Percentiles rank a stretch among this genome's conserved stretches.
phyloP scores from a whole-genome alignment of 2,329 filamentous ascomycete species.

The Talaromyces sp. region DNA sequence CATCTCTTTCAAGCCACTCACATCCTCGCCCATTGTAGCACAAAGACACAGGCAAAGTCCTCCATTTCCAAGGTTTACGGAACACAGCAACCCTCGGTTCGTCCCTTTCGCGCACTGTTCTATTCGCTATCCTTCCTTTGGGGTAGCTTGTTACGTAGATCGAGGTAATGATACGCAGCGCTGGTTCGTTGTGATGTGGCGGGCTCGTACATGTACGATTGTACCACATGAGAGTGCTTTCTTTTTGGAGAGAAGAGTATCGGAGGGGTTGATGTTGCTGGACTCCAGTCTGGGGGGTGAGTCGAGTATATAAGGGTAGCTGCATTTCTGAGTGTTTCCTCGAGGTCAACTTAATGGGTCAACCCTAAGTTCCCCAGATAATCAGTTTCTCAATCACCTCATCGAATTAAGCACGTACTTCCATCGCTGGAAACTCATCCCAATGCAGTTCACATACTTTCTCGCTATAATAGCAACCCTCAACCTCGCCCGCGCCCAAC shows the following conservation, averaged over 20 bases:
- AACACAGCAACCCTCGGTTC: neutral
- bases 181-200: neutral
- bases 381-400: neutral
- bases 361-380: neutral
- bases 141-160: neutral
- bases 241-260: neutral
- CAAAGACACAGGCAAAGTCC: neutral
- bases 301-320: neutral
- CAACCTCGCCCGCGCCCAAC: conserved; percentile 32
- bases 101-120: neutral
- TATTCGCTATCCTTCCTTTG: neutral
- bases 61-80: neutral
- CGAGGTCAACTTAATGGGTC: too few species aligned
- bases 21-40: neutral
- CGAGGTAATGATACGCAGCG: neutral
- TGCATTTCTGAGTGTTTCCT: neutral
- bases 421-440: neutral
- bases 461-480: neutral
- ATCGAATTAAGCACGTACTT: neutral
- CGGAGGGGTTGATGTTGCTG: neutral
- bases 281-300: neutral
- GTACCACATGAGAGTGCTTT: neutral
- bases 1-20: too few species aligned
- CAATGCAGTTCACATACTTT: neutral
- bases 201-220: neutral